Percentiles rank a stretch among this genome's conserved stretches.
Evolutionary conservation across 2,329 filamentous ascomycete genomes (phyloP).

Genomic region (Xylariomycetidae sp.): DNA sequence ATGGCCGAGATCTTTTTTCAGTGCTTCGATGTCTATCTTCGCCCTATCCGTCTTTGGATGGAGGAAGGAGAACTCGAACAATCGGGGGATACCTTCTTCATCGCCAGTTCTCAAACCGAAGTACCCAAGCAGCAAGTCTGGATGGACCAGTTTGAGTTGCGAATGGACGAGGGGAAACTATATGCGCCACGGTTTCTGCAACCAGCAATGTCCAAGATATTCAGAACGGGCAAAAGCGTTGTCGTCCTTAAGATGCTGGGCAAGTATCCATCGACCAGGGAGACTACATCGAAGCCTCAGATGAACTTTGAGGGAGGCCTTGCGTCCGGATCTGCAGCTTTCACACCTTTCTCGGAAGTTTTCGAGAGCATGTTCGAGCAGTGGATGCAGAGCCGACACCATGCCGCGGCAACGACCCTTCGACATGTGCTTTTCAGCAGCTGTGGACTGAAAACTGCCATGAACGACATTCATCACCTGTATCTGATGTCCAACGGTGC

Average conservation of each 20-base stretch:
- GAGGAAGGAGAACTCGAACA: conserved; percentile 63
- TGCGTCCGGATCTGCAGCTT: conserved; percentile 46
- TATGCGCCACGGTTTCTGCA: conserved; percentile 72
- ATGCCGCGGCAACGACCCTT: conserved; percentile 60
- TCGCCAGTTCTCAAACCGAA: conserved; percentile 52
- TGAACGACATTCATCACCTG: conserved; percentile 63
- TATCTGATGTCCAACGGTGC: conserved; percentile 75
- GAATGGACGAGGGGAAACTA: conserved; percentile 50
- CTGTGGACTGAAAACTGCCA: conserved; percentile 58
- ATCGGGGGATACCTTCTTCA: conserved; percentile 68
- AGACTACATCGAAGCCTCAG: conserved; percentile 31
- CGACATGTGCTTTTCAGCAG: conserved; percentile 60
- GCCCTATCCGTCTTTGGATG: conserved; percentile 80
- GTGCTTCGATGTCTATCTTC: conserved; percentile 76
- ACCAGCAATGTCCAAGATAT: conserved; percentile 63
- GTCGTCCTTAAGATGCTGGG: conserved; percentile 73
- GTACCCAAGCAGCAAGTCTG: conserved; percentile 63
- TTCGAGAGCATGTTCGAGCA: conserved; percentile 64
- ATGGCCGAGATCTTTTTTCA: conserved; percentile 68
- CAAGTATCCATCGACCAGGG: conserved; percentile 35
- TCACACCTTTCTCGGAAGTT: conserved; percentile 68
- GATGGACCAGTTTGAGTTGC: conserved; percentile 67
- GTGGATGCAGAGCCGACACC: conserved; percentile 74
- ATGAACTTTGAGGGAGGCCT: conserved; percentile 10
- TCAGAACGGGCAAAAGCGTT: conserved; percentile 83